phyloP scores from a whole-genome alignment of 345 rosid genomes.

The Atalantia buxifolia region DNA sequence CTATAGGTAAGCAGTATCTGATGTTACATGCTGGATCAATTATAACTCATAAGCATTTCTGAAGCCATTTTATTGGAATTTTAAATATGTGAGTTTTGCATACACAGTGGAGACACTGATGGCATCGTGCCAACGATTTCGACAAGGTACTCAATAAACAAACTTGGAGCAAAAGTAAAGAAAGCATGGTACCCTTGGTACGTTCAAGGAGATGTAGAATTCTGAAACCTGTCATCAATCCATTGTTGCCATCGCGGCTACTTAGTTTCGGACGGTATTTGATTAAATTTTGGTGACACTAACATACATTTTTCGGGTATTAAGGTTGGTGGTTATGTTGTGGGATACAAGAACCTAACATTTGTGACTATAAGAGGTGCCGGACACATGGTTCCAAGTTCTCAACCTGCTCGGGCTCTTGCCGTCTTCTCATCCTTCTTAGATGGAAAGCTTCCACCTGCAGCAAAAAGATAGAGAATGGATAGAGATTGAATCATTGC shows the following conservation, averaged over 20 bases:
- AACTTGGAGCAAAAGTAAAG: neutral
- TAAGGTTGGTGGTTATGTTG: no score
- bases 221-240: neutral
- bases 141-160: slow-evolving; percentile 16
- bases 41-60: neutral
- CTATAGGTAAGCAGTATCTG: slow-evolving; percentile 1
- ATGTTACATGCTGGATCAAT: neutral
- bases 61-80: neutral
- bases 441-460: slow-evolving; percentile 12
- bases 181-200: slow-evolving; percentile 2
- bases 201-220: slow-evolving; percentile 11
- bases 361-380: no score
- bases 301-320: no score
- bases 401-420: slow-evolving; percentile 20
- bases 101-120: slow-evolving; percentile 6
- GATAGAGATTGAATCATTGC: neutral
- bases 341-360: no score
- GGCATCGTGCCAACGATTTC: slow-evolving; percentile 2
- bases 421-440: slow-evolving; percentile 11
- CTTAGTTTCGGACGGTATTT: neutral
- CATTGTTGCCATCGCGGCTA: neutral
- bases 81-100: neutral
- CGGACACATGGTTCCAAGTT: slow-evolving; percentile 20
- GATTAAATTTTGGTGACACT: neutral
- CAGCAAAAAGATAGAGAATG: no score